phyloP scores from a whole-genome alignment of 169 alveolate genomes.

The Neospora caninum region DNA sequence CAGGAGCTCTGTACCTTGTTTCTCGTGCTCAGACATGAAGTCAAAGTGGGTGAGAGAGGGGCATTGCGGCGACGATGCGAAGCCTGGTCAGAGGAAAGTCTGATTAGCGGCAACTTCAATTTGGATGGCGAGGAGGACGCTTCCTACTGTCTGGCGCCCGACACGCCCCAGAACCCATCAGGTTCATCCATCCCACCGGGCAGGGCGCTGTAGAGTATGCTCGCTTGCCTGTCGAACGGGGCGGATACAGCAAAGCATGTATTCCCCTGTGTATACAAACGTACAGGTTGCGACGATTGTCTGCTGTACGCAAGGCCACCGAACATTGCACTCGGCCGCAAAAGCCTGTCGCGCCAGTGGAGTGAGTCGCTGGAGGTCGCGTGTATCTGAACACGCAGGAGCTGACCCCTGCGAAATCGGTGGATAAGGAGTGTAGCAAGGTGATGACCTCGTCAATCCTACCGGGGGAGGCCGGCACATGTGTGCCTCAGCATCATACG shows the following conservation, averaged over 20 bases:
- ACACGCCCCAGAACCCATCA: constrained; percentile 39
- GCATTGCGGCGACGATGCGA: constrained; percentile 1
- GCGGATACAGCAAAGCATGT: not conserved
- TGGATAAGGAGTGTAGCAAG: not conserved
- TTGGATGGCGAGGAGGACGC: not conserved
- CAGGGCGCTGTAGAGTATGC: constrained; percentile 40
- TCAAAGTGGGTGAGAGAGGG: constrained; percentile 38
- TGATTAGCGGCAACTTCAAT: not conserved
- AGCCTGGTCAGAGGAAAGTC: not conserved
- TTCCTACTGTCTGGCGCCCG: constrained; percentile 24
- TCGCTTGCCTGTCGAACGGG: constrained; percentile 9
- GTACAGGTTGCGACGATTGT: not conserved
- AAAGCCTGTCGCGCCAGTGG: constrained; percentile 16
- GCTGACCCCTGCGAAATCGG: not conserved
- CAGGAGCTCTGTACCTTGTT: not conserved
- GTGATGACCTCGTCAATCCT: not conserved
- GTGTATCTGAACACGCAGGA: not conserved
- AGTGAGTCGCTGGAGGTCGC: constrained; percentile 21
- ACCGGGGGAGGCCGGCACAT: constrained; percentile 53
- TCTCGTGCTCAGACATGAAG: constrained; percentile 16
- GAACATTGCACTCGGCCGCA: constrained; percentile 23
- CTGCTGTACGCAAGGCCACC: constrained; percentile 19
- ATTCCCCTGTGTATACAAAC: not conserved
- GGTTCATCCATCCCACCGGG: constrained; percentile 45
- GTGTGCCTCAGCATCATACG: constrained; percentile 17